phyloP scores from a whole-genome alignment of 306 rosid genomes.

The Canavalia ensiformis region DNA sequence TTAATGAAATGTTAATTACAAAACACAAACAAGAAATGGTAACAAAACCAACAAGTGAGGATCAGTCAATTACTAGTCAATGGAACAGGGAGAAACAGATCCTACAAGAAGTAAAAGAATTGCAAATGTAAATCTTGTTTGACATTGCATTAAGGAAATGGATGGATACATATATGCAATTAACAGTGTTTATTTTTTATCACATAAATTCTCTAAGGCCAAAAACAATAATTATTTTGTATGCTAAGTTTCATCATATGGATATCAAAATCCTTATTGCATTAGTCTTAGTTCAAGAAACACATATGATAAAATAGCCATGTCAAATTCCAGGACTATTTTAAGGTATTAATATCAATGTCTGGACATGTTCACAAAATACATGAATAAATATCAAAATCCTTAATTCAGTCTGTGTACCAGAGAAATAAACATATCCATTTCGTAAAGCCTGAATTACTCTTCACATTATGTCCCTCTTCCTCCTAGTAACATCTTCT shows the following conservation, averaged over 20 bases:
- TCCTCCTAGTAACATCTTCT: neutral
- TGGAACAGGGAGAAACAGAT: conserved; percentile 13
- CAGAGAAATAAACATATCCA: too few relatives aligned
- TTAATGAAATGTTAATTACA: conserved; percentile 6
- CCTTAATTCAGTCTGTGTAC: neutral
- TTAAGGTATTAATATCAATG: conserved; percentile 34
- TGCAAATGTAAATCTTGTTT: conserved; percentile 15
- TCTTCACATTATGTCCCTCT: conserved; percentile 15
- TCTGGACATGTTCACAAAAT: conserved; percentile 4
- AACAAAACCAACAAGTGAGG: conserved; percentile 12
- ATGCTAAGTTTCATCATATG: conserved; percentile 10
- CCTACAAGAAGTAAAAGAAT: conserved; percentile 29
- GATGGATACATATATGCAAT: conserved; percentile 21
- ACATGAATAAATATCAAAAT: conserved; percentile 7
- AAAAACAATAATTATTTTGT: conserved; percentile 22
- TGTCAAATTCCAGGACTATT: conserved; percentile 26
- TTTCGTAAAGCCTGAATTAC: neutral
- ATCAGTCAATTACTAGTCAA: conserved; percentile 2
- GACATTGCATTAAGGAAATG: conserved; percentile 10
- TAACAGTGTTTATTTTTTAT: conserved; percentile 22
- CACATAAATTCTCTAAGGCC: conserved; percentile 6
- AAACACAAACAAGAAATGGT: conserved; percentile 35
- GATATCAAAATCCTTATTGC: conserved; percentile 33
- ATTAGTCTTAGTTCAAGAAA: conserved; percentile 39
- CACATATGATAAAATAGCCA: conserved; percentile 12